Conservation (phyloP, 2,329 filamentous ascomycete species). For the Allantophomopsis lycopodina region DNA sequence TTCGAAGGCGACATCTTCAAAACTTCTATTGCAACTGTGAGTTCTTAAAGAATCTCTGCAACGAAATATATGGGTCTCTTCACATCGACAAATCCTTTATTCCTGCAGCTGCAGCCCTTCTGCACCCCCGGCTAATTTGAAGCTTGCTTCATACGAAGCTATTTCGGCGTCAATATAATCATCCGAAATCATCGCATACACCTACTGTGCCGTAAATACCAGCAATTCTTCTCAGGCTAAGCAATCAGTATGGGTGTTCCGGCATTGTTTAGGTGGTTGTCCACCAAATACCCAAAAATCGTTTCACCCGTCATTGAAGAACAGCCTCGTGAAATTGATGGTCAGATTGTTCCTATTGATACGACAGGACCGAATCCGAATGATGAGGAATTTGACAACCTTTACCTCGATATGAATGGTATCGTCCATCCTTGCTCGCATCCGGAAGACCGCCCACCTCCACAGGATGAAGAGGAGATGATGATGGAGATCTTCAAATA, state of each 20-base stretch:
- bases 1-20: too few species aligned
- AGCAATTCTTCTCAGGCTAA: too few species aligned
- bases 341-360: conserved; percentile 72
- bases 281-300: conserved; percentile 94
- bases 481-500: conserved; percentile 98
- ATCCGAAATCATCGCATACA: too few species aligned
- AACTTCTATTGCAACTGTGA: too few species aligned
- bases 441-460: conserved; percentile 83
- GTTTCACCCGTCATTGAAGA: conserved; percentile 86
- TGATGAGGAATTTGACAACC: conserved; percentile 93
- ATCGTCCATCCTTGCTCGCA: conserved; percentile 98
- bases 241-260: conserved; percentile 66
- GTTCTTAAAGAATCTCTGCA: too few species aligned
- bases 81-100: too few species aligned
- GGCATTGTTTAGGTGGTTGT: conserved; percentile 74
- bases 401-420: conserved; percentile 98
- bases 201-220: too few species aligned
- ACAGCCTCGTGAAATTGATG: conserved; percentile 68
- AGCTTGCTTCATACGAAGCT: too few species aligned
- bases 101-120: too few species aligned
- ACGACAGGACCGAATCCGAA: conserved; percentile 81
- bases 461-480: conserved; percentile 95
- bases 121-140: too few species aligned
- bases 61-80: too few species aligned
- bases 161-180: too few species aligned